These are phyloP conservation scores for Tricholoma sp. DNA, from an alignment of 768 basidiomycete genomes.

Conservation along the genomic window DNA sequence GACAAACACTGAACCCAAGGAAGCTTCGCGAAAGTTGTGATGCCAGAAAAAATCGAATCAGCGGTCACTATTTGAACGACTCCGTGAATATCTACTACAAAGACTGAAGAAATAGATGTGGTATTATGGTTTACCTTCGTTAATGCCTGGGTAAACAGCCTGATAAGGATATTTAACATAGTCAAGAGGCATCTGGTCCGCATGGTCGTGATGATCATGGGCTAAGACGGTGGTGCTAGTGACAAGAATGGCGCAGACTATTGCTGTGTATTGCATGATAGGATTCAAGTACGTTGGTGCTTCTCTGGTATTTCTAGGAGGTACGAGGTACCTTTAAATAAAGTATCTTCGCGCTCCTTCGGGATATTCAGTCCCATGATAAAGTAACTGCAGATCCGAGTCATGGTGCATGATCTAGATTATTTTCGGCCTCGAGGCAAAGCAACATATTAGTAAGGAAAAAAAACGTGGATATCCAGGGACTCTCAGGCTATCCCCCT, in stretches of 20 bases:
- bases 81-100: neutral
- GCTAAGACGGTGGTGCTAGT: conserved; percentile 21
- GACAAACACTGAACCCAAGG: conserved; percentile 79
- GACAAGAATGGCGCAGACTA: conserved; percentile 17
- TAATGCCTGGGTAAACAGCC: conserved; percentile 23
- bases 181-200: conserved; percentile 57
- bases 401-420: neutral
- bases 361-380: neutral
- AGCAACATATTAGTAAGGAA: neutral
- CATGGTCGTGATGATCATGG: conserved; percentile 34
- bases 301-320: neutral
- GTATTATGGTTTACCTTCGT: conserved; percentile 37
- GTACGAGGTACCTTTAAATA: neutral
- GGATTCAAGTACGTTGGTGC: neutral
- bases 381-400: neutral
- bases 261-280: conserved; percentile 10
- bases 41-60: conserved; percentile 77
- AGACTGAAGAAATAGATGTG: neutral
- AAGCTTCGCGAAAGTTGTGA: conserved; percentile 83
- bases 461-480: too few relatives aligned
- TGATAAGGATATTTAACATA: conserved; percentile 66
- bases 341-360: neutral
- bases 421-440: neutral
- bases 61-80: conserved; percentile 51
- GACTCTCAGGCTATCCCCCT: too few relatives aligned